Base-by-base conservation (phyloP, 768 basidiomycete species). In the Flagelloscypha sp. region DNA sequence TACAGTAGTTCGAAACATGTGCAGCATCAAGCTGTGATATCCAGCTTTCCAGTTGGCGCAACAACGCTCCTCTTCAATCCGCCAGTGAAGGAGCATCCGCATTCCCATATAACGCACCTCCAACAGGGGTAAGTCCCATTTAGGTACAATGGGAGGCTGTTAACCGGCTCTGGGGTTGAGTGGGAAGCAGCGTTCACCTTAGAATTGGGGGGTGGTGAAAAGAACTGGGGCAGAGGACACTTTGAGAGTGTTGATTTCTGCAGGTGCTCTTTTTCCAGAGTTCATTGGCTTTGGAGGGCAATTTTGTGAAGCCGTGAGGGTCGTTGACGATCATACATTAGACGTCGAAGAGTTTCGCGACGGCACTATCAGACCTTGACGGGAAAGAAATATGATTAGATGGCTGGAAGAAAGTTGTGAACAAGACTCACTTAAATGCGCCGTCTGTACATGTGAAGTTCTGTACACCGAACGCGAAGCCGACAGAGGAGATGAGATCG, bases 101-200 rank as follows among this genome's bases (percentile, higher is more conserved):
- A 36, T 72, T 62, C 5, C 65, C 67, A 24, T 53, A 49, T 9
- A 44, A 27, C 29, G 32, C 47, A 9, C 41, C 44, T 7, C 44
- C 52, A 7, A 52, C 53, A 22, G 55, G 50, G 21, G 56, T 55
- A 65, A 64, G 46, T 68, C 70, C 49, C 63, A 59, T 37, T 58
- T 56, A 18, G 68, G 64, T 25, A 50, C 49, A 27, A 59, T 33
- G 11, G 66, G 68, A 4, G 52, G 50, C 15, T 54, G 53, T 3
- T 44, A 38, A 12, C 55, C 54, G 32, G 53, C 43, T 32, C 13
- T 16, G 4, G 68, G 57, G 43, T 59, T 54, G 2, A 49, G 48
- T 29, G 65, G 54, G 42, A 68, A 72, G 55, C 62, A 68, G 39
- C 70, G 63, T 37, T 63, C 57, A 22, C 49, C 47, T 23, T 53